These are phyloP conservation scores for Trichoderma breve DNA, from an alignment of 2,329 filamentous ascomycete genomes.

Conservation along the genomic window DNA sequence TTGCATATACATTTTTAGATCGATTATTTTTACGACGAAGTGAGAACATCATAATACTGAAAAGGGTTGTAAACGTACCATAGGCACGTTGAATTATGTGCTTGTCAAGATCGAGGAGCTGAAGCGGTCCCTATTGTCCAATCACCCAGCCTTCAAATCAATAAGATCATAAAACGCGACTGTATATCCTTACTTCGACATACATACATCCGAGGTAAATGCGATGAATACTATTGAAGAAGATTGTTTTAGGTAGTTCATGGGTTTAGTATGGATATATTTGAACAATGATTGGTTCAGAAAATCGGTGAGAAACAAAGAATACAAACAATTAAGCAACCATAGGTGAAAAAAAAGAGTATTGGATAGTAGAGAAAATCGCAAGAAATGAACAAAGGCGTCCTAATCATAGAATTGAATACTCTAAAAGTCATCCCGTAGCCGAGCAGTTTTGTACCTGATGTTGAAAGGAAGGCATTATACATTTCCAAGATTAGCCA, in stretches of 20 bases:
- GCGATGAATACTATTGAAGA: not conserved
- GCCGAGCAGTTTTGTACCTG: not conserved
- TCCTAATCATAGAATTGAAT: not conserved
- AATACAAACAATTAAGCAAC: not conserved
- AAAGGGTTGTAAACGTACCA: too few relatives aligned
- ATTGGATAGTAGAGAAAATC: not conserved
- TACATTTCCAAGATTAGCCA: not conserved
- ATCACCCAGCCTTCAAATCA: not conserved
- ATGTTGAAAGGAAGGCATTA: not conserved
- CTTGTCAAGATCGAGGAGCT: not conserved
- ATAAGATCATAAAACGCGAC: not conserved
- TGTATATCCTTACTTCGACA: not conserved
- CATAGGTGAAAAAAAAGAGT: not conserved
- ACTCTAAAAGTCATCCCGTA: not conserved
- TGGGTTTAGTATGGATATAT: not conserved
- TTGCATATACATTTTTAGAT: not conserved
- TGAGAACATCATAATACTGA: not conserved
- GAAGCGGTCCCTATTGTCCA: not conserved
- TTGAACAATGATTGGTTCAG: not conserved
- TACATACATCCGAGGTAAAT: not conserved
- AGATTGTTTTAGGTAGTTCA: not conserved
- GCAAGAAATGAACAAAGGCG: not conserved
- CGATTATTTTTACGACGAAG: not conserved
- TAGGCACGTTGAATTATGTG: too few relatives aligned
- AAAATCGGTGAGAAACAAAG: not conserved